Conservation (phyloP, 2,329 filamentous ascomycete species). For the Colletotrichum lupini region DNA sequence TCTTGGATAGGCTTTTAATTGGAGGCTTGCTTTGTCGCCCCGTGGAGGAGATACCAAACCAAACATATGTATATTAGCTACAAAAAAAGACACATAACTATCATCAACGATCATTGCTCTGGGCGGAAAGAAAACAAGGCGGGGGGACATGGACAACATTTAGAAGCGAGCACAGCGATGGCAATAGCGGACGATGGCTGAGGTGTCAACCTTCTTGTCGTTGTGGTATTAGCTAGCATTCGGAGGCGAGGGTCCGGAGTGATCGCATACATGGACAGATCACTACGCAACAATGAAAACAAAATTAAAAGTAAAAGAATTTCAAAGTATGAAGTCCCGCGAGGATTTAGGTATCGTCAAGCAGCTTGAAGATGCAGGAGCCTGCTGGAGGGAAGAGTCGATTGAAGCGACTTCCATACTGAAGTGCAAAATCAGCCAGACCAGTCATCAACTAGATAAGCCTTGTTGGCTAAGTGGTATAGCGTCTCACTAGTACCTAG, state of each 20-base stretch:
- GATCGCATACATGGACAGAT: not conserved
- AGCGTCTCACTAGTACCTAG: slow-evolving; percentile 37
- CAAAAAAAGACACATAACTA: not conserved
- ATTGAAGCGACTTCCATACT: too few relatives aligned
- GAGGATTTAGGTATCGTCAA: too few relatives aligned
- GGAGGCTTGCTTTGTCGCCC: not conserved
- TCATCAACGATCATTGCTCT: not conserved
- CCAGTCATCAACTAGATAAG: not conserved
- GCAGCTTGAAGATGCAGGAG: too few relatives aligned
- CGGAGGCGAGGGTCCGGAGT: not conserved
- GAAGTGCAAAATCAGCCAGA: rapidly evolving
- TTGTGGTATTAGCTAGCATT: not conserved
- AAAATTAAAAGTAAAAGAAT: not conserved
- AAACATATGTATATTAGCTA: slow-evolving; percentile 13
- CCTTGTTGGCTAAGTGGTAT: slow-evolving; percentile 39
- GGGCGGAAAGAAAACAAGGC: not conserved
- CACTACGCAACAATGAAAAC: not conserved
- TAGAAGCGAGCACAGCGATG: slow-evolving; percentile 6
- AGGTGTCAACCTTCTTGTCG: not conserved
- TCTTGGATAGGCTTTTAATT: slow-evolving; percentile 6
- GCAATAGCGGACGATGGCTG: not conserved
- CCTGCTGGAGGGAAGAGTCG: too few relatives aligned
- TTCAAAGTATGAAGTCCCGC: too few relatives aligned
- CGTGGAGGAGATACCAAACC: slow-evolving; percentile 27
- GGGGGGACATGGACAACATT: not conserved